phyloP scores from a whole-genome alignment of 352 stramenopile genomes.

The Salisapilia sapeloensis region DNA sequence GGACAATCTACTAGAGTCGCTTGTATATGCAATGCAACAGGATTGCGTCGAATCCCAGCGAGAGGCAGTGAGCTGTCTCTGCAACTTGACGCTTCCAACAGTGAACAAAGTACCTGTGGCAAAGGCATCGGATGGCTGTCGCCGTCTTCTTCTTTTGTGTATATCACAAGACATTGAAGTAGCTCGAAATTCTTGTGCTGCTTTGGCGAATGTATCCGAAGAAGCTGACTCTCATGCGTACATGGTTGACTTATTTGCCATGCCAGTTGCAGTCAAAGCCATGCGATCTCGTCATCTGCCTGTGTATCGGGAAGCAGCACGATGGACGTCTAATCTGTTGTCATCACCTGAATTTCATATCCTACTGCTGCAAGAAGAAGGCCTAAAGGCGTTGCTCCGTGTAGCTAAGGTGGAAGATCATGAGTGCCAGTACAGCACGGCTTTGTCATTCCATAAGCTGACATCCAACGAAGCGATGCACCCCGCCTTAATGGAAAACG shows the following conservation, averaged over 20 bases:
- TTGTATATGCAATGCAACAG: constrained; percentile 21
- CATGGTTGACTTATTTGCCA: constrained; percentile 72
- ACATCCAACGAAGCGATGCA: constrained; percentile 57
- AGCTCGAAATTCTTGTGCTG: constrained; percentile 80
- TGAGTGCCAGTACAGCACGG: constrained; percentile 82
- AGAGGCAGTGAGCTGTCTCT: constrained; percentile 80
- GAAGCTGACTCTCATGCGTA: constrained; percentile 59
- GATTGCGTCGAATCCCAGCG: constrained; percentile 76
- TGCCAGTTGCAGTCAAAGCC: constrained; percentile 79
- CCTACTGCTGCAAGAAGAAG: constrained; percentile 72
- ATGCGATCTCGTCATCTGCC: constrained; percentile 81
- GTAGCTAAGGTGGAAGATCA: constrained; percentile 84
- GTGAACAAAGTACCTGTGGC: constrained; percentile 69
- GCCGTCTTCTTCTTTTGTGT: constrained; percentile 54
- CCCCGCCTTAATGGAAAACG: constrained; percentile 35
- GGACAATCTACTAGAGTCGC: constrained; percentile 30
- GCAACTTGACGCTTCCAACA: constrained; percentile 62
- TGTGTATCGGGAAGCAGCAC: constrained; percentile 85
- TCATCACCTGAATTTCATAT: constrained; percentile 62
- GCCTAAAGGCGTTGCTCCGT: constrained; percentile 66
- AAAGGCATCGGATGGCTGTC: constrained; percentile 18
- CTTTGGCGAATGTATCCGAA: constrained; percentile 86
- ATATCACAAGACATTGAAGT: constrained; percentile 81
- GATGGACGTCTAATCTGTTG: constrained; percentile 83
- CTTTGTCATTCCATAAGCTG: constrained; percentile 83